Percentiles rank a stretch among this genome's conserved stretches.
These are phyloP conservation scores for Cerrena zonata DNA, from an alignment of 1,284 basidiomycete genomes.

Conservation along the genomic window DNA sequence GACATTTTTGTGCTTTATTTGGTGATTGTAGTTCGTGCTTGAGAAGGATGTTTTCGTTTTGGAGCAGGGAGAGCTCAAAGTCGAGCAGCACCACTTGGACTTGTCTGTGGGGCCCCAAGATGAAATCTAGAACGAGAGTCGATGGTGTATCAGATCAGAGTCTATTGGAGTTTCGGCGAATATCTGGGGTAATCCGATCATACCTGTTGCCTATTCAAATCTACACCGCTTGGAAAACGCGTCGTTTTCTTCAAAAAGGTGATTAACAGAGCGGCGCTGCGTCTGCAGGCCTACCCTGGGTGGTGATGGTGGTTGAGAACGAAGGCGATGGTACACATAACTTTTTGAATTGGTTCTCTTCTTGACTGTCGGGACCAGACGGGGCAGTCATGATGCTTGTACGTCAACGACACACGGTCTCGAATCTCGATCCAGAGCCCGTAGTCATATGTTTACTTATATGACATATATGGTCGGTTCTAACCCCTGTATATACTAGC, in stretches of 20 bases:
- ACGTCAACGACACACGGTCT: background rate
- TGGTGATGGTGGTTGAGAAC: background rate
- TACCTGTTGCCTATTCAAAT: background rate
- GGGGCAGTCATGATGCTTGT: background rate
- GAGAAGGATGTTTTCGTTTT: too few species aligned
- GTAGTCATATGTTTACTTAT: too few species aligned
- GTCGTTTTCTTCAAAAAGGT: too few species aligned
- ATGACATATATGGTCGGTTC: too few species aligned
- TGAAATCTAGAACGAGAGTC: background rate
- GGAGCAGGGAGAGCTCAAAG: too few species aligned
- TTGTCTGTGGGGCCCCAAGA: background rate
- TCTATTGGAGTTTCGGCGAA: too few species aligned
- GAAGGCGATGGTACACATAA: background rate
- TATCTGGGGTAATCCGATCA: background rate
- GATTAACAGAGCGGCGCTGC: background rate
- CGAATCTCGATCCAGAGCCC: background rate
- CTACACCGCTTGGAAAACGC: too few species aligned
- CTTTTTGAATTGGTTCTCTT: background rate
- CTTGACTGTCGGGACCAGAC: background rate
- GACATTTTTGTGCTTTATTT: background rate
- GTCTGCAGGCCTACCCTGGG: too few species aligned
- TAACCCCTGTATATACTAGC: too few species aligned
- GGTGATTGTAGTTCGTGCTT: background rate
- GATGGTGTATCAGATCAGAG: background rate
- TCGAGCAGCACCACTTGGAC: background rate